Evolutionary conservation across 352 stramenopile species (phyloP), one percentile per base, ranked within the genome.

Genomic region (Globisporangium viniferum): DNA sequence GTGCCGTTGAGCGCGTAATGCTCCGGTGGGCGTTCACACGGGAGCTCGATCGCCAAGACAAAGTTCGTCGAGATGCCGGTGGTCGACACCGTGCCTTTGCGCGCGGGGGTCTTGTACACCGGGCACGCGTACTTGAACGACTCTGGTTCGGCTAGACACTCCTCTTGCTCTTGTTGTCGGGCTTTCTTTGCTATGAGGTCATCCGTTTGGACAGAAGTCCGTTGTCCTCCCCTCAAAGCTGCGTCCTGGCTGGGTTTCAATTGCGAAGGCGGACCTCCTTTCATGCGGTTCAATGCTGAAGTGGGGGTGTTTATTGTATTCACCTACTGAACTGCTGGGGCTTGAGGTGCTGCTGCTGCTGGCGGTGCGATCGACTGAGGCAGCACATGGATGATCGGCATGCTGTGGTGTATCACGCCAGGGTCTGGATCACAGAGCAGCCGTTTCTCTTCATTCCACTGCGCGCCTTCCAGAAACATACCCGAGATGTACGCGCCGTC

Each of bases 11-110:
- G 80, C 8, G 97, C 79, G 81, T 97, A 98, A 64, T 92, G 80
- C 58, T 95, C 78, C 0, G 92, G 71, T 1, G 80, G 64, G 5
- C 81, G 73, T 39, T 95, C 80, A 41, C 85, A 93, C 3, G 89
- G 82, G 14, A 98, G 71, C 20, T 97, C 88, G 31, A 98, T 89
- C 6, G 92, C 79, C 7, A 98, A 71, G 31, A 98, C 87, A 65
- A 97, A 96, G 79, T 97, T 98, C 22, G 93, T 98, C 7, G 86
- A 97, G 69, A 94, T 97, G 36, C 94, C 94, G 0, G 92, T 98
- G 1, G 94, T 98, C 31, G 85, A 96, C 29, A 98, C 70, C 14
- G 90, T 94, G 10, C 94, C 94, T 68, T 96, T 95, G 8, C 94
- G 74, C 41, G 88, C 81, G 0, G 78, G 71, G 0, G 93, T 98